Evolutionary conservation across 1,139 yeast genomes (phyloP).

Genomic region (Magnusiomyces tetraspermus): DNA sequence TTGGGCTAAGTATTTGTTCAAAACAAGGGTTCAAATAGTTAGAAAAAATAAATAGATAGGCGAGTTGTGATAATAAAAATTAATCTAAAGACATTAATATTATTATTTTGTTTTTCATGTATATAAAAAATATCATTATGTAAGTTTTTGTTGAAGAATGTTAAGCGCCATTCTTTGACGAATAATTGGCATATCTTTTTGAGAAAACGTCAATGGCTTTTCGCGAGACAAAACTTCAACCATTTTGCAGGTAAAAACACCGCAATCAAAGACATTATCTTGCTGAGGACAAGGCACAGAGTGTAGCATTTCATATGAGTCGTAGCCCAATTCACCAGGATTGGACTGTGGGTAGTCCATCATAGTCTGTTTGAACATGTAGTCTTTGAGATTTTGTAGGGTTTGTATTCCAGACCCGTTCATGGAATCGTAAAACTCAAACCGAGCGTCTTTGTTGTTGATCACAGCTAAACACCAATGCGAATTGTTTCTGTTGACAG

Average conservation of each 20-base stretch:
- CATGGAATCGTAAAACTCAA: constrained; percentile 73
- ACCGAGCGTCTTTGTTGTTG: constrained; percentile 48
- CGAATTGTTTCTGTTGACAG: constrained; percentile 69
- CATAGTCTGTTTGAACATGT: constrained; percentile 29
- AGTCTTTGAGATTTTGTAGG: constrained; percentile 45
- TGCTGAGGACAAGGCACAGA: constrained; percentile 63
- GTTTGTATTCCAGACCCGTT: constrained; percentile 47
- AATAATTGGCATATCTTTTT: constrained; percentile 61
- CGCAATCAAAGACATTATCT: constrained; percentile 87
- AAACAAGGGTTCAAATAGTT: too few relatives aligned
- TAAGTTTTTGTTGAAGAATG: constrained; percentile 23
- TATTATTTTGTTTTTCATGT: not conserved
- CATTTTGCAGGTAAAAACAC: constrained; percentile 81
- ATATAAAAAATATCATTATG: not conserved
- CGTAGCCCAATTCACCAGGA: constrained; percentile 27
- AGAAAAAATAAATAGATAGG: too few relatives aligned
- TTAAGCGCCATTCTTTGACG: constrained; percentile 64
- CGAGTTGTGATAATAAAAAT: too few relatives aligned
- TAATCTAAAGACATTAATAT: too few relatives aligned
- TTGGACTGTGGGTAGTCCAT: constrained; percentile 30
- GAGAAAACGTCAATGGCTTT: constrained; percentile 43
- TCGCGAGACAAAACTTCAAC: constrained; percentile 49
- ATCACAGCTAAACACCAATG: constrained; percentile 93
- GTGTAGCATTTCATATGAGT: constrained; percentile 21
- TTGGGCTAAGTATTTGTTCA: too few relatives aligned